These are phyloP conservation scores for Alternaria arborescens DNA, from an alignment of 2,329 filamentous ascomycete genomes.

Conservation along the genomic window DNA sequence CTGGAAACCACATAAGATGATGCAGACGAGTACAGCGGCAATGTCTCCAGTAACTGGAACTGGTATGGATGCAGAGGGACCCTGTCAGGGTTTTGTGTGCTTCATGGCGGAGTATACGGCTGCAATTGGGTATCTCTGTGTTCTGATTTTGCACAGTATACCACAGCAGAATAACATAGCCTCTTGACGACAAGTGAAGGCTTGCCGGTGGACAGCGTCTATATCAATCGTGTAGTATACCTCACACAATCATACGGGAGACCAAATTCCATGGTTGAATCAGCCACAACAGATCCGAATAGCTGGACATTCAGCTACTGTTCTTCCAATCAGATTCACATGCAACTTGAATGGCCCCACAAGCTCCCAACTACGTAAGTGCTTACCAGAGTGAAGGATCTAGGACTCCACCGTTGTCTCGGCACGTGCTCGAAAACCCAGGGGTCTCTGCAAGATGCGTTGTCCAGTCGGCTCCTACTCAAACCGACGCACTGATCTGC, in stretches of 20 bases:
- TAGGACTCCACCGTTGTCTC: slow-evolving; percentile 8
- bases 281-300: slow-evolving; percentile 8
- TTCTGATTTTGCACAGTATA: slow-evolving; percentile 4
- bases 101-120: slow-evolving; percentile 2
- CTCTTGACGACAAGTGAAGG: neutral
- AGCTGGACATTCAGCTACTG: neutral
- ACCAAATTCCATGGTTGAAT: slow-evolving; percentile 2
- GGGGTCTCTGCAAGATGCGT: slow-evolving; percentile 47
- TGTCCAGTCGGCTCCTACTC: slow-evolving; percentile 36
- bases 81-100: neutral
- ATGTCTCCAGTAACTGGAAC: slow-evolving; percentile 16
- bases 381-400: neutral
- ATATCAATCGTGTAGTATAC: slow-evolving; percentile 6
- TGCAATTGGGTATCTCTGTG: neutral
- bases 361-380: neutral
- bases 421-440: slow-evolving; percentile 8
- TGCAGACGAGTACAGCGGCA: slow-evolving; percentile 20
- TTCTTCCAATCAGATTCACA: slow-evolving; percentile 2
- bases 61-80: neutral
- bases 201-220: neutral
- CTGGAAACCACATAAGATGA: slow-evolving; percentile 24
- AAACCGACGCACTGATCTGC: slow-evolving; percentile 37
- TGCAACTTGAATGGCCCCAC: slow-evolving; percentile 3
- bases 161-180: slow-evolving; percentile 8
- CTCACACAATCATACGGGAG: slow-evolving; percentile 1